Base-by-base conservation (phyloP, 768 basidiomycete species). In the Tulasnella sp. region DNA sequence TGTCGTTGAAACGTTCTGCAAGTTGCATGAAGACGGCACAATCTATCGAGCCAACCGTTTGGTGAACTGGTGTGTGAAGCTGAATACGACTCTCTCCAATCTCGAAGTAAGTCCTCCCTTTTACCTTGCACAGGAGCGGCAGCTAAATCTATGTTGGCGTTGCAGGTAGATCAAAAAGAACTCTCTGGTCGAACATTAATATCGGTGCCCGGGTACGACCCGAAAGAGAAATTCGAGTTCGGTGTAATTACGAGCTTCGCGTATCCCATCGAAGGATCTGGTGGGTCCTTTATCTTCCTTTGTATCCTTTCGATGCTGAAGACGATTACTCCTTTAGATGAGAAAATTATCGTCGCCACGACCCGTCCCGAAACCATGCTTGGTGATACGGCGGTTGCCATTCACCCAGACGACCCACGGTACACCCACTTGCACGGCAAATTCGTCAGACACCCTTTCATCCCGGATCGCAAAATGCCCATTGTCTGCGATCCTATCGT, bases 301-400 rank as follows among this genome's bases (percentile, higher is more conserved):
- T 23, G 51, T 39, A 26, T 51, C 3, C 42, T 20, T 37, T 32
- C 32, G 29, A 7, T 18, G 73, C 77, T 74, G 5, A 51, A 23
- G 16, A 29, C 20, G 57, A 44, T 79, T 73, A 73, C 29, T 40
- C 23, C 7, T 26, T 9, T 77, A 92, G 96, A 97, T 75, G 96
- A 98, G 83, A 91, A 88, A 82, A 92, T 99, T 79, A 87, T 98
- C 75, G 91, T 99, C 51, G 97, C 98, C 0, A 99, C 98, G 0
- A 99, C 97, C 6, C 94, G 98, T 86, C 96, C 96, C 0, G 98
- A 99, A 84, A 98, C 98, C 0, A 97, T 99, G 94, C 88, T 99
- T 0, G 98, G 98, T 46, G 98, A 99, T 88, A 95, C 96, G 2
- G 98, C 94, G 37, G 92, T 99, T 32, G 98, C 98, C 39, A 94